A percentile compares a stretch with the other conserved stretches of the same genome.
phyloP scores from a whole-genome alignment of 2,329 filamentous ascomycete genomes.

The Arthrobotrys sphaeroides region DNA sequence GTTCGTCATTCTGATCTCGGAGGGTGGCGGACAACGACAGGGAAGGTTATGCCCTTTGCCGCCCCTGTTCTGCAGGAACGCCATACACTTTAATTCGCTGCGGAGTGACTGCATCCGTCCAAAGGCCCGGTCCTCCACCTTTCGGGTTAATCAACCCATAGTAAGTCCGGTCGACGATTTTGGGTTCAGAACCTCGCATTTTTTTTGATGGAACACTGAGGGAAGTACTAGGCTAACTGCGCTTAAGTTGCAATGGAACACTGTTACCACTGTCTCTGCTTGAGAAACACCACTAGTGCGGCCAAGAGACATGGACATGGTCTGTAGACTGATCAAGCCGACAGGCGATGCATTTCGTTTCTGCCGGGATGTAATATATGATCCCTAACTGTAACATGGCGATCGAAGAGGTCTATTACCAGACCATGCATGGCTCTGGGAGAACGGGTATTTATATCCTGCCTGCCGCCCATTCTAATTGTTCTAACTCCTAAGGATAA shows the following conservation, averaged over 20 bases:
- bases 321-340: conserved; percentile 26
- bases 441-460: conserved; percentile 41
- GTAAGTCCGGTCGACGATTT: conserved; percentile 4
- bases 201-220: not conserved
- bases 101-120: conserved; percentile 52
- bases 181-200: conserved; percentile 8
- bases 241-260: conserved; percentile 14
- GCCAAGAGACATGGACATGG: conserved; percentile 33
- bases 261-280: not conserved
- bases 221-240: conserved; percentile 13
- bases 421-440: not conserved
- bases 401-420: conserved; percentile 28
- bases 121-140: conserved; percentile 31
- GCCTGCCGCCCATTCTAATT: conserved; percentile 11
- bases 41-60: conserved; percentile 6
- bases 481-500: conserved; percentile 7
- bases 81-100: conserved; percentile 30
- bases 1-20: conserved; percentile 32
- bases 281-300: conserved; percentile 14
- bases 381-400: conserved; percentile 32
- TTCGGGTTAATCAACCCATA: conserved; percentile 42
- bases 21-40: conserved; percentile 13
- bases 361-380: conserved; percentile 23
- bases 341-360: conserved; percentile 35
- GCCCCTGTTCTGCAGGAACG: conserved; percentile 45